Evolutionary conservation across 306 rosid species (phyloP).

Genomic region (Pyrus pyrifolia): DNA sequence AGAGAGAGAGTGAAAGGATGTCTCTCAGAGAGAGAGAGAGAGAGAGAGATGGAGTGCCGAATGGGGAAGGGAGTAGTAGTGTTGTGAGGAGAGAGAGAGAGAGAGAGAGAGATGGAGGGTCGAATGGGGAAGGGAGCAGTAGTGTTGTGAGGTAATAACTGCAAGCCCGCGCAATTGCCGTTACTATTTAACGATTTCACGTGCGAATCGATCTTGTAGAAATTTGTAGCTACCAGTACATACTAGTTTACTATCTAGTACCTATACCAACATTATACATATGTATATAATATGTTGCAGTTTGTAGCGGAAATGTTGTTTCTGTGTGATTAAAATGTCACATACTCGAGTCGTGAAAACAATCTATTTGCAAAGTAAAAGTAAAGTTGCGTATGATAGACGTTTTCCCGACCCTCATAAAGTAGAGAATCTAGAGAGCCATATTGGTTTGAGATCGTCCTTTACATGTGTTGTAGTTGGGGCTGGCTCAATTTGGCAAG

Average conservation of each 20-base stretch:
- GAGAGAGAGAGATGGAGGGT: constrained; percentile 5
- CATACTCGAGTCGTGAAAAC: too few species aligned
- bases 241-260: not conserved
- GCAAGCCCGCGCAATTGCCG: constrained; percentile 51
- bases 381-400: too few species aligned
- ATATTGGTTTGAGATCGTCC: too few species aligned
- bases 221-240: not conserved
- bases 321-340: too few species aligned
- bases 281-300: not conserved
- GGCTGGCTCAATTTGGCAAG: not conserved
- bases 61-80: not conserved
- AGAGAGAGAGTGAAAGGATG: not conserved
- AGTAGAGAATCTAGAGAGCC: too few species aligned
- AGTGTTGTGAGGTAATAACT: constrained; percentile 35
- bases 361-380: rapidly evolving
- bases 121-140: not conserved
- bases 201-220: constrained; percentile 12
- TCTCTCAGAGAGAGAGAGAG: not conserved
- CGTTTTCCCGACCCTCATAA: too few species aligned
- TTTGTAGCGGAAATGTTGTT: too few species aligned
- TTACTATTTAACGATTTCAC: constrained; percentile 58
- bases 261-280: not conserved
- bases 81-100: constrained; percentile 16
- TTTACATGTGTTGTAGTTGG: not conserved
- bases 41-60: constrained; percentile 5